Evolutionary conservation across 2,329 filamentous ascomycete species (phyloP), one percentile per base, ranked within the genome.

Genomic region (Monosporascus sp.): DNA sequence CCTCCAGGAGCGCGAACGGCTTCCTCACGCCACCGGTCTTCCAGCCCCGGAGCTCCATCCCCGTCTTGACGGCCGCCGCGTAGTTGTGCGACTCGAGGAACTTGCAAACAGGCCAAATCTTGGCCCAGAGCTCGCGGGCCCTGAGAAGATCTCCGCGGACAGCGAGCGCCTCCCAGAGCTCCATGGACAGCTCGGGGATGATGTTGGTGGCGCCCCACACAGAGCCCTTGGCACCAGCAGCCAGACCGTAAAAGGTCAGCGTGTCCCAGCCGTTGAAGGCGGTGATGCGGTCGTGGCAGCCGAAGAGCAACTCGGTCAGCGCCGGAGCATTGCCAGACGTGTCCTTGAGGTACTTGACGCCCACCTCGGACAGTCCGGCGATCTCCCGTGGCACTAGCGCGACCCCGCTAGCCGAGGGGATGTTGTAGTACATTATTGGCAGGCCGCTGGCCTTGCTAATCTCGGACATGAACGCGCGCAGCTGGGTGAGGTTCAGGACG

Each of bases 201-300:
- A 79, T 66, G 53, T 80, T 79, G 2, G 76, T 72, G 0, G 77
- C 74, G 1, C 77, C 77, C 77, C 77, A 79, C 1, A 79, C 73
- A 3, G 72, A 74, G 3, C 77, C 77, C 46, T 74, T 74, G 8
- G 75, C 74, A 0, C 77, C 77, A 1, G 76, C 76, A 0, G 73
- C 74, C 9, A 80, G 63, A 9, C 77, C 76, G 56, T 79, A 79
- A 60, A 80, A 80, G 0, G 77, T 80, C 17, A 80, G 64, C 0
- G 76, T 79, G 54, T 80, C 77, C 77, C 77, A 80, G 1, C 77
- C 77, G 52, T 80, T 80, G 61, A 80, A 78, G 0, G 73, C 68
- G 1, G 74, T 78, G 55, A 79, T 73, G 2, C 64, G 62, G 20
- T 70, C 60, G 5, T 61, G 58, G 27, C 59, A 54, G 51, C 68